Base-by-base conservation (phyloP, 106 monocot species). In the Acorus gramineus region DNA sequence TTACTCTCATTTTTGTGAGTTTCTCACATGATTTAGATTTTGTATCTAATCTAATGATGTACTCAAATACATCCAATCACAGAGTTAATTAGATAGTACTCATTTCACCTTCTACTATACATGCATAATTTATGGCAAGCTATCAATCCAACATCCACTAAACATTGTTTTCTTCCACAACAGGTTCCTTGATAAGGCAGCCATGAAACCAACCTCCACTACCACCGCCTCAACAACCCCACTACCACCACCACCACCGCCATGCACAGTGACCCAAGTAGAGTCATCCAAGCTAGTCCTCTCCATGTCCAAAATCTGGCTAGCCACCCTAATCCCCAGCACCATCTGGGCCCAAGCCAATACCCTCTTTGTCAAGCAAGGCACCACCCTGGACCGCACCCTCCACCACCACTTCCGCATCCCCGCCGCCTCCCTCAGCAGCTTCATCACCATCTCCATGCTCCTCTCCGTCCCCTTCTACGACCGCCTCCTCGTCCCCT, bases 361-460 rank as follows among this genome's bases (percentile, higher is more conserved):
- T 66, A 92, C 92, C 42, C 71, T 92, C 63, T 92, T 84, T 74
- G 75, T 87, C 52, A 84, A 92, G 70, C 92, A 92, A 62, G 92
- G 84, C 77, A 79, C 81, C 60, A 84, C 92, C 45, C 77, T 92
- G 11, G 64, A 77, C 69, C 76, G 92, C 14, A 42, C 13, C 66
- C 5, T 92, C 60, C 73, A 62, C 73, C 46, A 11, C 49, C 5
- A 50, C 28, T 86, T 92, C 70, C 67, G 68, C 6, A 66, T 92
- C 52, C 92, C 87, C 1, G 74, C 87, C 0, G 92, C 87, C n/a
- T 79, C 84, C 12, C 75, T 92, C 53, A 56, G 74, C 49, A 67
- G 77, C 70, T 82, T 85, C 79, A 59, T 82, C 57, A 78, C 82
- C 71, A 45, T 87, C 72, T 79, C 84, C 65, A 69, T 80, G 14